These are phyloP conservation scores for Podospora conica DNA, from an alignment of 495 filamentous ascomycete genomes.

Conservation along the genomic window DNA sequence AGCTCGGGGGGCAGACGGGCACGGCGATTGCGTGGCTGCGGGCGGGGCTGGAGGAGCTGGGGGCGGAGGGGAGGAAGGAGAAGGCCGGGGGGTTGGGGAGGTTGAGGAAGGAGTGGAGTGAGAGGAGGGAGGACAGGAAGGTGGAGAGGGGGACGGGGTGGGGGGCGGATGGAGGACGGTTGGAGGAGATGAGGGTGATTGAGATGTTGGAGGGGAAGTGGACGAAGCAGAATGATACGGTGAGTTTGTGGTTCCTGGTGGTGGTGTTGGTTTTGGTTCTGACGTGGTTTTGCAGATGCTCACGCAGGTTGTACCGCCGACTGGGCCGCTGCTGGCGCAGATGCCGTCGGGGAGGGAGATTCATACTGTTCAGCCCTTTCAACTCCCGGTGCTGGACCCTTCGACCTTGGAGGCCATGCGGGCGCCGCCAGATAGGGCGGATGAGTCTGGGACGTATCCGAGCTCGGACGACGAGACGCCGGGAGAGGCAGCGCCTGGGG, in stretches of 20 bases:
- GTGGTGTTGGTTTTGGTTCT: background rate
- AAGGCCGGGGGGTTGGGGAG: conserved; percentile 53
- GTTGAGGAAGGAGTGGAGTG: conserved; percentile 66
- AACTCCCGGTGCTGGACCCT: conserved; percentile 50
- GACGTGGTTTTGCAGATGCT: conserved; percentile 52
- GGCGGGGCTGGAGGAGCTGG: conserved; percentile 65
- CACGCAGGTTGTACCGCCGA: conserved; percentile 68
- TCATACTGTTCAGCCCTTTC: conserved; percentile 57
- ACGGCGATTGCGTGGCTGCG: conserved; percentile 78
- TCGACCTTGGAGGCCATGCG: conserved; percentile 51
- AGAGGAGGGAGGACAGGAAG: conserved; percentile 60
- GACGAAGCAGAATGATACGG: conserved; percentile 87
- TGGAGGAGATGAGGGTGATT: conserved; percentile 80
- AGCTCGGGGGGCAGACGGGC: conserved; percentile 71
- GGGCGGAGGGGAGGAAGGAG: conserved; percentile 44
- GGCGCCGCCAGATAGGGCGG: conserved; percentile 41
- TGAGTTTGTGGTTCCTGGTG: conserved; percentile 37
- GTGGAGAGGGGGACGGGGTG: conserved; percentile 65
- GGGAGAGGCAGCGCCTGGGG: conserved; percentile 23
- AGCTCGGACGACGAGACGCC: conserved; percentile 44
- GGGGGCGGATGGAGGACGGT: conserved; percentile 74
- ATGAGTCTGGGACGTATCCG: conserved; percentile 40
- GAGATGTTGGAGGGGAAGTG: conserved; percentile 86
- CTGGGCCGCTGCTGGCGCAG: conserved; percentile 59
- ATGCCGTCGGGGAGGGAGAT: conserved; percentile 88